phyloP scores from a whole-genome alignment of 306 rosid species.

The Comarum palustre region DNA sequence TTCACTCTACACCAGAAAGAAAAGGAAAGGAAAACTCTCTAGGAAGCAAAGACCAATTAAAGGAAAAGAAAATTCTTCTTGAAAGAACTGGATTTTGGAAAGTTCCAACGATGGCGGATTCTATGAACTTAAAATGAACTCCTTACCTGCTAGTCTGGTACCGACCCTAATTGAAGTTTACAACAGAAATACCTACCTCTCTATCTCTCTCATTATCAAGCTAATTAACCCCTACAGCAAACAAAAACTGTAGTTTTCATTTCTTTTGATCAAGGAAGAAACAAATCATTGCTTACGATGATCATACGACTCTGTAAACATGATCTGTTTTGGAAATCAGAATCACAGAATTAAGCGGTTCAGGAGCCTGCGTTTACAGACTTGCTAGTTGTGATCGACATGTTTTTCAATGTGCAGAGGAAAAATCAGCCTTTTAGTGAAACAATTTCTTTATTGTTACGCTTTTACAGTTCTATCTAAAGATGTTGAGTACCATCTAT shows the following conservation, averaged over 20 bases:
- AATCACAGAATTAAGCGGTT: not conserved
- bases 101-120: not conserved
- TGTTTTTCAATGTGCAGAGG: no score
- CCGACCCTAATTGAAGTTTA: not conserved
- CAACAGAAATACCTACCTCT: not conserved
- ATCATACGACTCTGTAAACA: not conserved
- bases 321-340: not conserved
- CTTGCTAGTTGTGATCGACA: no score
- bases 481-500: no score
- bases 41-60: not conserved
- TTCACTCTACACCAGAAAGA: not conserved
- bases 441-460: no score
- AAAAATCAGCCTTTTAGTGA: no score
- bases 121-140: not conserved
- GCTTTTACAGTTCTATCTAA: not conserved
- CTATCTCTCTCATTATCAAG: no score
- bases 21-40: not conserved
- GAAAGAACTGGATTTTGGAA: not conserved
- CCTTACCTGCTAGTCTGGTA: not conserved
- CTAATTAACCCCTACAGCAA: no score
- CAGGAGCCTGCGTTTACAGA: not conserved
- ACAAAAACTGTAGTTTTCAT: not conserved
- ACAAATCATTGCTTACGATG: not conserved
- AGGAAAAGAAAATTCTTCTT: not conserved
- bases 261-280: not conserved